phyloP scores from a whole-genome alignment of 345 rosid species.

The Hypericum androsaemum region DNA sequence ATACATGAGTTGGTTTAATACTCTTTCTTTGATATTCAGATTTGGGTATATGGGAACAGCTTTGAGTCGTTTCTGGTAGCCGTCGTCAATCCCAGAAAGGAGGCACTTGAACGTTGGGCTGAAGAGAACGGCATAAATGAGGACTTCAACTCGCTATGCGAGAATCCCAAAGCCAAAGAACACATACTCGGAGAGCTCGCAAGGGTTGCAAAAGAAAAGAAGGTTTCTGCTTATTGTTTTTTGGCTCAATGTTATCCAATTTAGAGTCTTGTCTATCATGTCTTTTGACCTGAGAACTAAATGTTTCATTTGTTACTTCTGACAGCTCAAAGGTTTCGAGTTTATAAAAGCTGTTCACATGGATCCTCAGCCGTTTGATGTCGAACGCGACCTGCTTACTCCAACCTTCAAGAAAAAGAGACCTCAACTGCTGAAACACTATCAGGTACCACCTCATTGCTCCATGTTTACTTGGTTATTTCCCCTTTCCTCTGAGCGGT shows the following conservation, averaged over 20 bases:
- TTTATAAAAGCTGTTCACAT: slow-evolving; percentile 64
- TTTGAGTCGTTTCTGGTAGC: slow-evolving; percentile 84
- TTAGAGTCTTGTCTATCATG: background rate
- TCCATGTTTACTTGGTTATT: too few relatives aligned
- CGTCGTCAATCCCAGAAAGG: slow-evolving; percentile 73
- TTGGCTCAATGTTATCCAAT: background rate
- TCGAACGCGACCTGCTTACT: slow-evolving; percentile 80
- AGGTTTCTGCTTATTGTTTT: slow-evolving; percentile 31
- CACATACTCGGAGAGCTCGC: slow-evolving; percentile 57
- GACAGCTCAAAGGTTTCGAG: slow-evolving; percentile 91
- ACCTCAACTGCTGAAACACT: slow-evolving; percentile 76
- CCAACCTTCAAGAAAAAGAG: slow-evolving; percentile 95
- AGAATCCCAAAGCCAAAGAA: slow-evolving; percentile 55
- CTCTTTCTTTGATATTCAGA: slow-evolving; percentile 32
- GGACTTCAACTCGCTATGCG: slow-evolving; percentile 59
- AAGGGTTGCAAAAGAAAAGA: slow-evolving; percentile 63
- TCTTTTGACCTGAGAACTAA: background rate
- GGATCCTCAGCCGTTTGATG: slow-evolving; percentile 77
- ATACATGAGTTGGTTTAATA: too few relatives aligned
- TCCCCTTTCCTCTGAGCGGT: too few relatives aligned
- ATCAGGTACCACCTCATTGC: slow-evolving; percentile 39
- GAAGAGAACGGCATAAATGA: slow-evolving; percentile 48
- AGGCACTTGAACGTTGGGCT: slow-evolving; percentile 73
- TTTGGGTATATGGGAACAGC: slow-evolving; percentile 97
- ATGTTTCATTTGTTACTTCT: background rate